Evolutionary conservation across 352 stramenopile species (phyloP), one percentile per base, ranked within the genome.

Genomic region (Globisporangium solare): DNA sequence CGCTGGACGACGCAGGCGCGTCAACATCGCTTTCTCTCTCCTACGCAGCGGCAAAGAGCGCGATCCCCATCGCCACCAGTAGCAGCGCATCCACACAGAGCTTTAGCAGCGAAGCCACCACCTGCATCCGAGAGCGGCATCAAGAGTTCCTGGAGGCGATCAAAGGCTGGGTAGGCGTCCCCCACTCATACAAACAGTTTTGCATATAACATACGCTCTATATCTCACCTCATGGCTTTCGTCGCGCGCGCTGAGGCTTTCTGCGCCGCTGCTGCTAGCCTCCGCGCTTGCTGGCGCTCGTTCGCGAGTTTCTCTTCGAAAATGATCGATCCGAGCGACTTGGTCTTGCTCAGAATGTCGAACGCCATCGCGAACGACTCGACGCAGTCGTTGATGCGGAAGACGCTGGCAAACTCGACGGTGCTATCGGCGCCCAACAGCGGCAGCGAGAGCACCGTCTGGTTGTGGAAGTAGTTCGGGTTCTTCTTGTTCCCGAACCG

Each of bases 351-450:
- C 31, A 88, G 61, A 31, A 88, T 82, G 42, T 84, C 73, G 47
- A 71, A 79, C 24, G 75, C 76, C 79, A 86, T 88, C 1, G 71
- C 72, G 54, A 92, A 92, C 13, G 72, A 74, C 17, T 88, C 72
- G 11, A 89, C 70, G 52, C 76, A 87, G 46, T 89, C 81, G 35
- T 76, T 56, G 21, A 89, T 63, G 4, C 79, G 79, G 48, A 92
- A 92, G 21, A 92, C 75, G 12, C 71, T 64, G 0, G 68, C 32
- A 58, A 92, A 89, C 42, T 88, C 70, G 18, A 86, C 71, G 13
- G 71, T 51, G 45, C 70, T 68, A 27, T 72, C 69, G 4, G 68
- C 52, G 22, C 27, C 27, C 3, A 35, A 35, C 27, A 71, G 56
- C 32, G 65, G 57, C 21, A 91, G 69, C 46, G 66, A 54, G 0